Evolutionary conservation across 2,329 filamentous ascomycete genomes (phyloP).

Genomic region (Trichoderma guizhouense): DNA sequence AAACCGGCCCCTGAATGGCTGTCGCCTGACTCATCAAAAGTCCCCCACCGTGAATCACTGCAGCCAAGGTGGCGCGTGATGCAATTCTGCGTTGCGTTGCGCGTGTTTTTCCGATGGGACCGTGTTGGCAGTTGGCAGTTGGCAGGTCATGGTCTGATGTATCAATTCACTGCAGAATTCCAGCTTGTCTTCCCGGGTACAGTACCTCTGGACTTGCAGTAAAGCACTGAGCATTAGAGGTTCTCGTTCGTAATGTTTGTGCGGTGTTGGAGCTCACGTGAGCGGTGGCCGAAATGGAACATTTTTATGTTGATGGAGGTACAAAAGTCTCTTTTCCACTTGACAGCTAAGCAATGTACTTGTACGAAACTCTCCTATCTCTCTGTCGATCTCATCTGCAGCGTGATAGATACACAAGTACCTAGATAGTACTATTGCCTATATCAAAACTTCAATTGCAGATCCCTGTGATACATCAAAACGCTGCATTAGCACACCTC

Average conservation of each 20-base stretch:
- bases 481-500: not conserved
- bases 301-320: not conserved
- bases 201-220: not conserved
- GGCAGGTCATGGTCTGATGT: not conserved
- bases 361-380: not conserved
- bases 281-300: not conserved
- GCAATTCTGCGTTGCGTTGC: conserved; percentile 11
- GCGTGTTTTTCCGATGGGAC: conserved; percentile 2
- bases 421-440: not conserved
- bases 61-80: conserved; percentile 14
- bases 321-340: not conserved
- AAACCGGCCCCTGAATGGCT: conserved; percentile 12
- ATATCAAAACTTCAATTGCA: not conserved
- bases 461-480: not conserved
- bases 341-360: not conserved
- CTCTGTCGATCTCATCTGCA: not conserved
- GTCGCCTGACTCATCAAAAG: conserved; percentile 16
- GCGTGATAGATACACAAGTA: too few relatives aligned
- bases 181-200: not conserved
- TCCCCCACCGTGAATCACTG: conserved; percentile 14
- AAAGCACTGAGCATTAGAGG: not conserved
- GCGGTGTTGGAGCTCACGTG: not conserved
- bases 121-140: not conserved
- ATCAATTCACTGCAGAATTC: not conserved
- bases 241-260: not conserved